Evolutionary conservation across 2,329 filamentous ascomycete genomes (phyloP), one percentile per base, ranked within the genome.

Genomic region (Lasiodiplodia gonubiensis): DNA sequence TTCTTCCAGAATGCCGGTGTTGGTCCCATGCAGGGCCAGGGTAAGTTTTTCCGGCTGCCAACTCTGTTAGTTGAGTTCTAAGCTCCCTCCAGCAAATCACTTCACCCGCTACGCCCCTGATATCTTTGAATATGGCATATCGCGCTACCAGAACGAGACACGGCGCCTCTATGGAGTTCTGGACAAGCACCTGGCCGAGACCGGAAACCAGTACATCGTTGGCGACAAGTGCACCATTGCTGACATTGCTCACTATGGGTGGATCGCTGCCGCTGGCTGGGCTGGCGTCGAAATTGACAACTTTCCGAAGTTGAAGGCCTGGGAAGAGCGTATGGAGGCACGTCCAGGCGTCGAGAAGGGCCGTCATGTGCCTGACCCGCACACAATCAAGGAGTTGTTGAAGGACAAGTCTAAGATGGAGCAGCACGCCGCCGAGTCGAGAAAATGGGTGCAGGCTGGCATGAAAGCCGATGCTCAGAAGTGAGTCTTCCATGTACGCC

Each of bases 121-220:
- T 76, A 88, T 86, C 77, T 94, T 97, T 73, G 84, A 89, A 74
- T 97, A 97, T 76, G 92, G 90, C 70, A 88, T 96, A 66, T 88
- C 92, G 74, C 87, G 93, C 57, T 97, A 97, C 81, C 82, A 85
- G 75, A 95, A 92, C 76, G 93, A 97, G 81, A 92, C 91, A 0
- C 86, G 90, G n/a, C 89, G 93, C 2, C 84, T 97, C 1, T 97
- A 95, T 81, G 84, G 88, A 63, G 90, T 93, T 23, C 82, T 97
- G 68, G 89, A 97, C 74, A 87, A 85, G 57, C 89, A 93, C 66
- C 86, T 97, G 6, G 74, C 25, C 18, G 66, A 78, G 14, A 83
- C 80, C 49, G 81, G 82, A 61, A 81, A 79, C 11, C 81, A 82
- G 14, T 89, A 84, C 72, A 73, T 88, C 12, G 83, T 86, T 5